Evolutionary conservation across 768 basidiomycete species (phyloP), one percentile per base, ranked within the genome.

Genomic region (Leccinum subgranulosum): DNA sequence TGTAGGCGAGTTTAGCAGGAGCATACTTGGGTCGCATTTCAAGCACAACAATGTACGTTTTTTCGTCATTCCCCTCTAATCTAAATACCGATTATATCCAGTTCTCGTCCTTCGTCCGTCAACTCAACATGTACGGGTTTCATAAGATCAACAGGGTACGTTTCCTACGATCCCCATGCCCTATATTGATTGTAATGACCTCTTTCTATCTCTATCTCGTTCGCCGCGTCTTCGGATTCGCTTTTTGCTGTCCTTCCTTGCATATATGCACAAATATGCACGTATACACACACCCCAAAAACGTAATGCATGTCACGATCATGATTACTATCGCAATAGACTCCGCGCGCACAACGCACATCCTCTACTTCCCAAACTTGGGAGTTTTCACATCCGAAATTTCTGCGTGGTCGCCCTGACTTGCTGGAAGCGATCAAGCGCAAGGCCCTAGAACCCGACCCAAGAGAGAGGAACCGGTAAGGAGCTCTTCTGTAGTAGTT

Each of bases 101-200:
- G 86, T 96, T 97, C 72, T 93, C 93, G 10, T 92, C 90, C 67
- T 97, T 97, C 72, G 92, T 95, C 43, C 86, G 94, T 57, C 94
- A 95, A 72, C 81, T 95, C 55, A 95, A 96, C 77, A 95, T 94
- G 91, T 96, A 94, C 65, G 92, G 92, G 41, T 96, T 95, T 74
- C 92, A 94, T 73, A 95, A 95, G 75, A 92, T 92, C 74, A 93
- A 93, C 71, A 81, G 91, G 74, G 88, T 90, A 57, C 60, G 83
- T 77, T 51, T 12, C 23, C 28, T 52, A 6, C 56, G 43, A 45
- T 49, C 55, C n/a, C 41, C 36, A 3, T 50, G 25, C 45, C 45
- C 34, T 19, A 5, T 57, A 29, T 50, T 56, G 31, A 43, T 60
- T 46, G 51, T 68, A 58, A 63, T 54, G 49, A 57, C 56, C 50